These are phyloP conservation scores for Aspergillus pseudotamarii DNA, from an alignment of 2,329 filamentous ascomycete genomes.

Conservation along the genomic window DNA sequence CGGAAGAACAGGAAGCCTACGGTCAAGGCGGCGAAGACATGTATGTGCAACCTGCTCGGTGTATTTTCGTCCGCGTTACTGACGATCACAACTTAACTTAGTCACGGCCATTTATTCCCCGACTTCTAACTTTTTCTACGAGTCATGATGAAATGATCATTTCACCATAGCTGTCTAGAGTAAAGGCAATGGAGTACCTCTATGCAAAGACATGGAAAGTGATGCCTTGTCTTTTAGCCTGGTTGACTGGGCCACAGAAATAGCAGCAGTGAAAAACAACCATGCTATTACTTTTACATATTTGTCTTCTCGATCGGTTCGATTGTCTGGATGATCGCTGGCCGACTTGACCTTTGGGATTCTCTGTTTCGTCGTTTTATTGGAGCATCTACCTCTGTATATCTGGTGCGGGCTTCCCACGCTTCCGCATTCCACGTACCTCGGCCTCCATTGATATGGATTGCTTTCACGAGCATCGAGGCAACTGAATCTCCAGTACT, in stretches of 20 bases:
- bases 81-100: slow-evolving; percentile 37
- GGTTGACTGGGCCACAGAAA: neutral
- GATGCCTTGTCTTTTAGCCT: neutral
- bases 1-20: slow-evolving; percentile 93
- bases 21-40: slow-evolving; percentile 77
- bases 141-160: slow-evolving; percentile 37
- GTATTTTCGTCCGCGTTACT: neutral
- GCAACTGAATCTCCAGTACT: neutral
- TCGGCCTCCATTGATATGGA: neutral
- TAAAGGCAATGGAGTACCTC: neutral
- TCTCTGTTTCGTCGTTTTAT: slow-evolving; percentile 10
- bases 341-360: slow-evolving; percentile 19
- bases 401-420: slow-evolving; percentile 11
- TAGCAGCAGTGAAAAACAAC: slow-evolving; percentile 1
- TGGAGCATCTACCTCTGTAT: slow-evolving; percentile 5
- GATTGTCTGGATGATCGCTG: slow-evolving; percentile 24
- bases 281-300: slow-evolving; percentile 7
- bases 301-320: slow-evolving; percentile 10
- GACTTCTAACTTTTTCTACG: slow-evolving; percentile 63
- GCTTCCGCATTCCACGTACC: slow-evolving; percentile 5
- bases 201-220: neutral
- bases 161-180: slow-evolving; percentile 15
- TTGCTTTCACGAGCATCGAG: neutral
- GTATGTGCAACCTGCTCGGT: slow-evolving; percentile 60
- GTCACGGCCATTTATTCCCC: slow-evolving; percentile 73